Conservation (phyloP, 2,329 filamentous ascomycete genomes). For the Colletotrichum musicola region DNA sequence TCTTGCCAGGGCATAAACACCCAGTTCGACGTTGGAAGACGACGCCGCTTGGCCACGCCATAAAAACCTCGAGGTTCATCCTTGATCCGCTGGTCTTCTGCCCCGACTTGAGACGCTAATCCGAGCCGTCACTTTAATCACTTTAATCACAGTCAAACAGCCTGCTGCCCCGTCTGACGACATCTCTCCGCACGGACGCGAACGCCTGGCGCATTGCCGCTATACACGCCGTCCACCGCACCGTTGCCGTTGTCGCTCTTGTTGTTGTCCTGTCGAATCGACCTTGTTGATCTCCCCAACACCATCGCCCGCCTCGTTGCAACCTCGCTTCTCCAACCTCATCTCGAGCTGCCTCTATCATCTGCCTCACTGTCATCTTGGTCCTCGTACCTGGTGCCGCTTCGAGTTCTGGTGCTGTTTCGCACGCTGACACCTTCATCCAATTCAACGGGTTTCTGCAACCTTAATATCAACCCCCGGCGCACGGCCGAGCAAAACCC, state of each 20-base stretch:
- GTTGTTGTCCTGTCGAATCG: background rate
- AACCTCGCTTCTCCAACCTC: background rate
- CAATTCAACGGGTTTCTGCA: slow-evolving; percentile 10
- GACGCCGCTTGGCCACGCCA: background rate
- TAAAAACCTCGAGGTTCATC: slow-evolving; percentile 33
- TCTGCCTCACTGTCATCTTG: background rate
- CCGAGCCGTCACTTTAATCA: slow-evolving; percentile 20
- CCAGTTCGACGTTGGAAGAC: background rate
- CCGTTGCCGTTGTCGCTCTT: background rate
- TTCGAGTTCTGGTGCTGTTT: background rate
- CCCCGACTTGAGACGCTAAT: slow-evolving; percentile 30
- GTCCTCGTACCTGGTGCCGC: background rate
- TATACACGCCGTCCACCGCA: background rate
- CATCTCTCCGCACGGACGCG: slow-evolving; percentile 31
- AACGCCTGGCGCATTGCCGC: background rate
- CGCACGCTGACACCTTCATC: background rate
- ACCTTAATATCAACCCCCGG: slow-evolving; percentile 19
- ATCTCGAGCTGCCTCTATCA: background rate
- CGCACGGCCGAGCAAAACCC: slow-evolving; percentile 12
- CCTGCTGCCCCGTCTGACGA: slow-evolving; percentile 28
- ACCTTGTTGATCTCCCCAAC: slow-evolving; percentile 1
- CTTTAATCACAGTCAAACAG: slow-evolving; percentile 20
- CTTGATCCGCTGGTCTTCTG: slow-evolving; percentile 30
- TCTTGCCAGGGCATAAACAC: background rate
- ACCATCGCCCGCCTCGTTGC: background rate